Evolutionary conservation across 2,329 filamentous ascomycete species (phyloP).

Genomic region (Cryphonectria nitschkei): DNA sequence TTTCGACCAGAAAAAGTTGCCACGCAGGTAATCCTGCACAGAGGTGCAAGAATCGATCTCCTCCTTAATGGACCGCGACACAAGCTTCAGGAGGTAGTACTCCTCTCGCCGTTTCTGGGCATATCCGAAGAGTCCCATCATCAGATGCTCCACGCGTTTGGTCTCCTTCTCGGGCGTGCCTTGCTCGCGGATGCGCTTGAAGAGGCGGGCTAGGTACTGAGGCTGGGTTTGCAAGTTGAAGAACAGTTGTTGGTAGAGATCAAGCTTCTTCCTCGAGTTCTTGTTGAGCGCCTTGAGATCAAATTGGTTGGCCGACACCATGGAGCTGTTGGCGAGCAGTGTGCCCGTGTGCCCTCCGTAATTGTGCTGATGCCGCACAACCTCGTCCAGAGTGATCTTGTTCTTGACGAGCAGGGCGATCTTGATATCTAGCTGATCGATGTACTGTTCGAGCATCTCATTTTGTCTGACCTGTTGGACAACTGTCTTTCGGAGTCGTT

Average conservation of each 20-base stretch:
- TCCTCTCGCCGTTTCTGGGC: slow-evolving; percentile 96
- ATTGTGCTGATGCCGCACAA: slow-evolving; percentile 94
- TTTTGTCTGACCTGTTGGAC: slow-evolving; percentile 97
- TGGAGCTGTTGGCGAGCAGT: slow-evolving; percentile 84
- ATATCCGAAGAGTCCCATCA: slow-evolving; percentile 97
- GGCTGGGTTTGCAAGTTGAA: slow-evolving; percentile 97
- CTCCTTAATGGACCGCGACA: slow-evolving; percentile 80
- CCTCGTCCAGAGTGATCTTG: slow-evolving; percentile 98
- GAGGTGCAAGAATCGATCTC: slow-evolving; percentile 76
- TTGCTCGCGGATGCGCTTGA: slow-evolving; percentile 80
- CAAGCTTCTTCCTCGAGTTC: slow-evolving; percentile 90
- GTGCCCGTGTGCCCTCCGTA: slow-evolving; percentile 88
- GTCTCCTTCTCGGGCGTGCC: slow-evolving; percentile 88
- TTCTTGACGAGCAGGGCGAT: slow-evolving; percentile 98
- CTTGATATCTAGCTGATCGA: slow-evolving; percentile 98
- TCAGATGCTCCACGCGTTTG: slow-evolving; percentile 88
- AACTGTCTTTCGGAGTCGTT: slow-evolving; percentile 90
- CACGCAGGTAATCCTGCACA: slow-evolving; percentile 83
- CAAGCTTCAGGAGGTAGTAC: slow-evolving; percentile 91
- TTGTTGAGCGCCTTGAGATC: slow-evolving; percentile 98
- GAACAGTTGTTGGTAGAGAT: slow-evolving; percentile 96
- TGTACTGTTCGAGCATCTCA: slow-evolving; percentile 95
- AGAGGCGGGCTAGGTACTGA: slow-evolving; percentile 88
- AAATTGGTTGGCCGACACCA: slow-evolving; percentile 87
- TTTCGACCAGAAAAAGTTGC: slow-evolving; percentile 92